Base-by-base conservation (phyloP, 2,329 filamentous ascomycete genomes). In the Cytospora chrysosperma region DNA sequence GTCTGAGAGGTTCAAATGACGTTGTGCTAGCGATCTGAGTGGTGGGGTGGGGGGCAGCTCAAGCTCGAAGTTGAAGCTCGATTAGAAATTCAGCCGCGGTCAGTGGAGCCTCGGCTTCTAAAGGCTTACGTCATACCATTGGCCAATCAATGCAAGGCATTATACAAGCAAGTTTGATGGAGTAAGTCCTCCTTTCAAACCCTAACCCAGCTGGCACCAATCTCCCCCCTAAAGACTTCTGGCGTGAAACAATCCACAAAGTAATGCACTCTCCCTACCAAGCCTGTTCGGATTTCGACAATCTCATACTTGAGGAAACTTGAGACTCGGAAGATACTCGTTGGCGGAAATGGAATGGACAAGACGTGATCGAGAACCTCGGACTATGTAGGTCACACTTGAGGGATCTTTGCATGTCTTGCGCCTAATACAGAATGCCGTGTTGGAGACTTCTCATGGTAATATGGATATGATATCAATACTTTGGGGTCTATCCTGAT, bases 81-180 rank as follows among this genome's bases (percentile, higher is more conserved):
- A 37, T 54, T 55, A 55, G 50, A 51, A 55, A 37, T 50, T 50
- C 21, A 3, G 4, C 27, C 27, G 56, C 43, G 24, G 47, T 58
- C 27, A 57, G 30, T 62, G 47, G 54, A n/a, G n/a, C 32, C 43
- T 52, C 43, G 43, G 43, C n/a, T 7, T 13, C 8, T 24, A 10
- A 7, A 13, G 2, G 10, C 9, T 50, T 32, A 58, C 56, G 57
- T 61, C 61, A 61, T 40, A 19, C 19, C 19, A 61, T 59, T 59
- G 58, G 51, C 40, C 50, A 55, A 52, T 58, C 50, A 55, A 28
- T n/a, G 50, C 17, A 9, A 21, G 28, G 28, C 21, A 10, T 63
- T 60, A 63, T 57, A 40, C 63, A 54, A 65, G 56, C 64, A 54
- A 24, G 43, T 3, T 10, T 24, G 9, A 12, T 24, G 19, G 17